Base-by-base conservation (phyloP, 2,329 filamentous ascomycete species). In the Cyclaneusma minus region DNA sequence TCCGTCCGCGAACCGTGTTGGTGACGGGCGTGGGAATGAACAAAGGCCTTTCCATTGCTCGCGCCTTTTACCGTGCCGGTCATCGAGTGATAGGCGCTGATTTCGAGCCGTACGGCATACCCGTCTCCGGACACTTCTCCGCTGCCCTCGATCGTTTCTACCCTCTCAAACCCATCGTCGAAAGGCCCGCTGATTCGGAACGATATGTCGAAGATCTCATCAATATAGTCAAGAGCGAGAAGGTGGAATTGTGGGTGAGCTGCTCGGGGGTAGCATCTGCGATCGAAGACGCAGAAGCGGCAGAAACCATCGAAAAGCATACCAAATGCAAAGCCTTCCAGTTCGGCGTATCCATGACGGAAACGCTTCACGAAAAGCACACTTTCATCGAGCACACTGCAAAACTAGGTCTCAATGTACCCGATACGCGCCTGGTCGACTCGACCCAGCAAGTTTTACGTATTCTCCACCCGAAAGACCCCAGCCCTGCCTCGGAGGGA, bases 1-100 rank as follows among this genome's bases (percentile, higher is more conserved):
- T 40, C 14, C 29, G 17, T 3, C 27, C 26, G 6, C 35, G 35
- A 28, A 77, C 64, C 0, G 54, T 84, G 18, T 60, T 85, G 9
- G 63, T 85, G 21, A 83, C 78, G 0, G 78, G 79, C 2, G 60
- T 83, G 3, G 68, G 69, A 23, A 84, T 81, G 64, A 60, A 67
- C 22, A 79, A 82, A 44, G 78, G 76, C 4, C 56, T 84, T 3
- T 53, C 58, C 0, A 51, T 85, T 6, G 73, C 77, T 4, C 64
- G 79, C 17, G 48, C 65, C 3, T 76, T 83, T 46, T 59, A 75
- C 37, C 48, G 62, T 13, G 58, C 62, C 1, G 73, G 74, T 3
- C 73, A 83, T 44, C 59, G 60, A n/a, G 75, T 84, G 20, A 62
- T 84, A 21, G 78, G 75, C 4, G 76, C 75, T 7, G 77, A 82